Base-by-base conservation (phyloP, 306 rosid genomes). In the Malus fusca region DNA sequence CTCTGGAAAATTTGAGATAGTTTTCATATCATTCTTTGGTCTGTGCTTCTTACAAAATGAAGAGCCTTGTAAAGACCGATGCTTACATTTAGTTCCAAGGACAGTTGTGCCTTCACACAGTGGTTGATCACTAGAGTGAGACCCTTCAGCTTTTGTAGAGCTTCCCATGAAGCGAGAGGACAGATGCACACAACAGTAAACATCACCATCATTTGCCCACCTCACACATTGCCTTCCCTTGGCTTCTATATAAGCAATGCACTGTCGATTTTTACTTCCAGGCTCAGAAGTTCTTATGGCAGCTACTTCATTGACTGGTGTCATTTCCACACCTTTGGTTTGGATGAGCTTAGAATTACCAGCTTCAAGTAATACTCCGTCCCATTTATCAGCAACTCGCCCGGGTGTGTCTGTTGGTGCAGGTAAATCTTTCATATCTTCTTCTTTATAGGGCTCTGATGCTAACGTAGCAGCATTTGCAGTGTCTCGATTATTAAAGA, bases 131-230 rank as follows among this genome's bases (percentile, higher is more conserved):
- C 67, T 81, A 52, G 88, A 80, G 73, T 76, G 85, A 73, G 82
- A 66, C 42, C 70, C 88, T 77, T 90, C 93, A 48, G 88, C 76
- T 77, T 78, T 89, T 35, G 86, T 81, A 63, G 97, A 85, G 85
- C 84, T 88, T 61, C 92, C 89, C 42, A 84, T 60, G 81, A 92
- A 96, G 31, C 99, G 97, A 48, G 98, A 89, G 8, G 98, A 90
- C 83, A 96, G 80, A 86, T 96, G 99, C 56, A 92, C 98, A 78
- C 99, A 96, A 75, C 99, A 96, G 79, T 92, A 96, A 69, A 96
- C 98, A 84, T 96, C 99, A 75, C 98, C 98, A 66, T 96, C 99
- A 77, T 92, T 96, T 53, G 99, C 99, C 99, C 97, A 96, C 83
- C 99, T 89, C 79, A 96, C 99, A 79, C 99, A 96, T 77, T 90